A percentile compares a stretch with the other conserved stretches of the same genome.
phyloP scores from a whole-genome alignment of 805 yeast genomes.

The Ogataea ramenticola region DNA sequence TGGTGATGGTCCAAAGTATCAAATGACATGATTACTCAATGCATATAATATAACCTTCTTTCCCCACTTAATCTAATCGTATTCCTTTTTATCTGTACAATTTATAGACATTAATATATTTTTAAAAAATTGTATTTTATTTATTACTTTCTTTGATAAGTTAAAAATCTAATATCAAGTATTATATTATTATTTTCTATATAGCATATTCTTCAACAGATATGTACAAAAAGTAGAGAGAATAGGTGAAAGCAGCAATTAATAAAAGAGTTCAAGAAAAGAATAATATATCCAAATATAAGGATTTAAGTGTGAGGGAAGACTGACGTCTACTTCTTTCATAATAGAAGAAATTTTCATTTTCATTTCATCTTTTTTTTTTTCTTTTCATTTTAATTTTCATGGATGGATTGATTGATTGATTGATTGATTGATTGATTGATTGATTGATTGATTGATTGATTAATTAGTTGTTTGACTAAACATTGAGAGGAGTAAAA shows the following conservation, averaged over 20 bases:
- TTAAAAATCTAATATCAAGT: not conserved
- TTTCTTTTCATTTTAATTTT: not conserved
- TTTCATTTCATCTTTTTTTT: not conserved
- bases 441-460: not conserved
- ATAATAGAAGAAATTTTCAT: too few relatives aligned
- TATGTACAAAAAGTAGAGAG: not conserved
- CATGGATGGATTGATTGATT: not conserved
- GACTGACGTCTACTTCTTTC: too few relatives aligned
- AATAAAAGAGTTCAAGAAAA: too few relatives aligned
- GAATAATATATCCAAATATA: too few relatives aligned
- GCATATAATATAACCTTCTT: too few relatives aligned
- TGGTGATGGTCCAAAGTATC: constrained; percentile 97
- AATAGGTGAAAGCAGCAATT: not conserved
- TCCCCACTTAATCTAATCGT: not conserved
- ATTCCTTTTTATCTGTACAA: not conserved
- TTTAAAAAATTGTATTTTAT: too few relatives aligned
- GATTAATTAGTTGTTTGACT: not conserved
- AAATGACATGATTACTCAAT: constrained; percentile 65
- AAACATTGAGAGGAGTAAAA: too few relatives aligned
- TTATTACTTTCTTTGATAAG: too few relatives aligned
- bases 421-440: not conserved
- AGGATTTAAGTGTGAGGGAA: too few relatives aligned
- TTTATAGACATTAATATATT: too few relatives aligned
- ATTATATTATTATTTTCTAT: not conserved
- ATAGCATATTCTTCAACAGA: not conserved